phyloP scores from a whole-genome alignment of 2,329 filamentous ascomycete genomes.

The Zasmidium cellare region DNA sequence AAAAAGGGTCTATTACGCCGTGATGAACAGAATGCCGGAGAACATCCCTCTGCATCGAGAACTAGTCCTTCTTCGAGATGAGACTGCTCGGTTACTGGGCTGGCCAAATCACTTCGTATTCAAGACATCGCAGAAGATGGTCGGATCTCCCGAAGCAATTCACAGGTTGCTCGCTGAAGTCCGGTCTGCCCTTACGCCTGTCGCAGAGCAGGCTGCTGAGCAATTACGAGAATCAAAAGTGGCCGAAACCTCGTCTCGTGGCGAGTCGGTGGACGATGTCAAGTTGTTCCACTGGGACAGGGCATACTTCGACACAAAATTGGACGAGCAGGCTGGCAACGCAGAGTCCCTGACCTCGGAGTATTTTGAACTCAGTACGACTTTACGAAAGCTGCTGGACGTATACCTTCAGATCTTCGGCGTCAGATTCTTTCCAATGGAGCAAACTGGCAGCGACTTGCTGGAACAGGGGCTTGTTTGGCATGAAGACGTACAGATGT shows the following conservation, averaged over 20 bases:
- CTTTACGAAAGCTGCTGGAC: conserved; percentile 4
- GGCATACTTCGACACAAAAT: not conserved
- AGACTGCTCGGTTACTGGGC: conserved; percentile 2
- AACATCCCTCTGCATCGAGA: conserved; percentile 6
- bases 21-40: conserved; percentile 8
- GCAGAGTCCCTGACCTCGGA: not conserved
- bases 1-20: conserved; percentile 6
- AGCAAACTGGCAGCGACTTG: not conserved
- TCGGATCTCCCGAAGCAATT: not conserved
- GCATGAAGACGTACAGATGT: not conserved
- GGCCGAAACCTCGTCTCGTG: not conserved
- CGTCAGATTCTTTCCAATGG: not conserved
- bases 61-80: conserved; percentile 6
- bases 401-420: conserved; percentile 1
- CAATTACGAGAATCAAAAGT: not conserved
- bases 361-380: conserved; percentile 7
- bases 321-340: not conserved
- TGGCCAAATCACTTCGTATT: conserved; percentile 8
- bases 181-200: not conserved
- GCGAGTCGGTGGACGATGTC: not conserved
- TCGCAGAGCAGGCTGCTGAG: not conserved
- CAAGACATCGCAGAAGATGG: conserved; percentile 10
- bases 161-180: not conserved
- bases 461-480: not conserved
- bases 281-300: conserved; percentile 7